Percentiles rank a stretch among this genome's conserved stretches.
These are phyloP conservation scores for Lodderomyces jiufengensis DNA, from an alignment of 1,139 yeast genomes.

Conservation along the genomic window DNA sequence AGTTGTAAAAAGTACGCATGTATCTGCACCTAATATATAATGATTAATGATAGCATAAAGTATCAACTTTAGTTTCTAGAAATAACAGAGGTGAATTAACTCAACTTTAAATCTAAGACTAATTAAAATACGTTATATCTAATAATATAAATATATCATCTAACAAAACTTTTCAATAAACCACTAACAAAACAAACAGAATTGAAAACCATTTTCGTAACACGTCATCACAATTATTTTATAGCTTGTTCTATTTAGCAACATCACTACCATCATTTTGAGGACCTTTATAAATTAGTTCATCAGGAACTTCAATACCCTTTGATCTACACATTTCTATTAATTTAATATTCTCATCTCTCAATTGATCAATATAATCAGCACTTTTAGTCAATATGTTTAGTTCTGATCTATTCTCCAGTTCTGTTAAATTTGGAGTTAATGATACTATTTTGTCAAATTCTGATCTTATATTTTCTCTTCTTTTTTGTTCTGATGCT, in stretches of 20 bases:
- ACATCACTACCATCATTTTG: slow-evolving; percentile 18
- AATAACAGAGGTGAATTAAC: too few species aligned
- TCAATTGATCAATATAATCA: slow-evolving; percentile 41
- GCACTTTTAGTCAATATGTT: slow-evolving; percentile 46
- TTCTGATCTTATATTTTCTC: slow-evolving; percentile 46
- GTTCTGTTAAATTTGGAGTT: slow-evolving; percentile 40
- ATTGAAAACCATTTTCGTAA: too few species aligned
- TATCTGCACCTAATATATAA: too few species aligned
- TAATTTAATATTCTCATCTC: slow-evolving; percentile 36
- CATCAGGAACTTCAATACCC: slow-evolving; percentile 39
- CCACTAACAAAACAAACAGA: too few species aligned
- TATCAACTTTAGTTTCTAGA: too few species aligned
- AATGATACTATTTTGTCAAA: slow-evolving; percentile 43
- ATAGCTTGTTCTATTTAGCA: slow-evolving; percentile 13
- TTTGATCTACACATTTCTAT: slow-evolving; percentile 31
- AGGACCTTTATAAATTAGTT: slow-evolving; percentile 40
- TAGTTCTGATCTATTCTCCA: slow-evolving; percentile 44
- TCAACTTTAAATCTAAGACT: too few species aligned
- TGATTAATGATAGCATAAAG: too few species aligned
- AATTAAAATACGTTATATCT: too few species aligned
- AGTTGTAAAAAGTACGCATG: too few species aligned
- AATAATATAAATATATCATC: too few species aligned
- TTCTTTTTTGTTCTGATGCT: slow-evolving; percentile 48
- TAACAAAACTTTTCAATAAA: too few species aligned
- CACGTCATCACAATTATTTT: too few species aligned